Evolutionary conservation across 106 monocot genomes (phyloP).

Genomic region (Cymbidium sinense): DNA sequence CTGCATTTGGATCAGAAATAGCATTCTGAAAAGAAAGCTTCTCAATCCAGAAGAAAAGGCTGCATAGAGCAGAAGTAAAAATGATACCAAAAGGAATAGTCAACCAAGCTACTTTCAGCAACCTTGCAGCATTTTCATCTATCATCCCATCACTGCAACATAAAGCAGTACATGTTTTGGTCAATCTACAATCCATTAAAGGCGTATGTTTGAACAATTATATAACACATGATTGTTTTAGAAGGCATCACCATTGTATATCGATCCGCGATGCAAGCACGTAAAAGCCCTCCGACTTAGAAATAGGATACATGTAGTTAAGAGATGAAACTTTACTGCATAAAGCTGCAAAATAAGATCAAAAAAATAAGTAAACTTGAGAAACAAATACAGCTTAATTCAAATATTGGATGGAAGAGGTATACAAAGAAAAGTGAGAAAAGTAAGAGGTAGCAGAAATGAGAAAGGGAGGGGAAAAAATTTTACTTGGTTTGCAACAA

Average conservation of each 20-base stretch:
- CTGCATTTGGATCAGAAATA: constrained; percentile 62
- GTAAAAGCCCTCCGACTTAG: constrained; percentile 81
- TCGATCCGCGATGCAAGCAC: constrained; percentile 86
- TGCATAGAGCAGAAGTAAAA: constrained; percentile 33
- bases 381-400: background rate
- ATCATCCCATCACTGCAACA: constrained; percentile 41
- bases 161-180: too few species aligned
- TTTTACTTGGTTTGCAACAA: background rate
- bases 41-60: constrained; percentile 38
- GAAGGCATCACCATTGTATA: constrained; percentile 35
- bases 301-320: constrained; percentile 72
- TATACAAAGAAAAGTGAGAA: background rate
- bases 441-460: background rate
- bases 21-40: constrained; percentile 29
- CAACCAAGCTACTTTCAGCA: constrained; percentile 80
- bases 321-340: constrained; percentile 80
- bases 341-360: constrained; percentile 50
- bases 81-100: constrained; percentile 66
- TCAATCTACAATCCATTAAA: background rate
- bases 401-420: background rate
- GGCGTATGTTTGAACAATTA: background rate
- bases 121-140: constrained; percentile 49
- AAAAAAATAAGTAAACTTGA: background rate
- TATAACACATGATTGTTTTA: background rate
- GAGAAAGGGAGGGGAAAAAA: too few species aligned